A percentile compares a stretch with the other conserved stretches of the same genome.
phyloP scores from a whole-genome alignment of 2,329 filamentous ascomycete species.

The Aspergillus fischeri region DNA sequence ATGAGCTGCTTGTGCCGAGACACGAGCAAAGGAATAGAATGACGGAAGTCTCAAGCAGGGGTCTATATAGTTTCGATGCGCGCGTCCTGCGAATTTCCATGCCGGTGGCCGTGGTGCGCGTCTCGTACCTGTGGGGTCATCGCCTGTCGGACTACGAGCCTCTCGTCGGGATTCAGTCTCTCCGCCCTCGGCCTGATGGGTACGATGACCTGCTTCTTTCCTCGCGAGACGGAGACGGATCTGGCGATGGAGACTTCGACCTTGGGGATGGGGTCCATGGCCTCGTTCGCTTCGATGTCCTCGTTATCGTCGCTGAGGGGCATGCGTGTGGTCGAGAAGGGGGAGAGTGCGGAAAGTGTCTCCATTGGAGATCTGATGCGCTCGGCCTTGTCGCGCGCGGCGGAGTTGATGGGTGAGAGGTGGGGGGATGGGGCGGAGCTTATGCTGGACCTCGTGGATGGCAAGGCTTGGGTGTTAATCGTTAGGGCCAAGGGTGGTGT shows the following conservation, averaged over 20 bases:
- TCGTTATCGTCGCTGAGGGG: constrained; percentile 14
- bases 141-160: constrained; percentile 24
- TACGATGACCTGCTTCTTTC: constrained; percentile 35
- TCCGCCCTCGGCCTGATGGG: constrained; percentile 26
- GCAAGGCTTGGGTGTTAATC: constrained; percentile 12
- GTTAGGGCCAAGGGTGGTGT: constrained; percentile 5
- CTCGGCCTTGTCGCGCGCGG: constrained; percentile 8
- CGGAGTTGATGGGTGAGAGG: constrained; percentile 11
- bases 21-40: not conserved
- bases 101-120: constrained; percentile 25
- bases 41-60: not conserved
- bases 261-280: constrained; percentile 9
- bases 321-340: constrained; percentile 13
- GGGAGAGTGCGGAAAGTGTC: constrained; percentile 10
- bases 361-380: constrained; percentile 15
- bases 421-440: constrained; percentile 11
- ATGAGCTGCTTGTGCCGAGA: not conserved
- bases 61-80: constrained; percentile 26
- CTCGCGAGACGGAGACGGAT: constrained; percentile 35
- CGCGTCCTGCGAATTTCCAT: constrained; percentile 29
- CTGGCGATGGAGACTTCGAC: constrained; percentile 38
- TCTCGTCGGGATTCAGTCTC: constrained; percentile 24
- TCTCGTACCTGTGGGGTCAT: constrained; percentile 27
- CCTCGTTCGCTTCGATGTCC: constrained; percentile 4
- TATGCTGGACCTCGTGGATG: constrained; percentile 9